Percentiles rank a stretch among this genome's conserved stretches.
phyloP scores from a whole-genome alignment of 306 rosid species.

The Vigna radiata region DNA sequence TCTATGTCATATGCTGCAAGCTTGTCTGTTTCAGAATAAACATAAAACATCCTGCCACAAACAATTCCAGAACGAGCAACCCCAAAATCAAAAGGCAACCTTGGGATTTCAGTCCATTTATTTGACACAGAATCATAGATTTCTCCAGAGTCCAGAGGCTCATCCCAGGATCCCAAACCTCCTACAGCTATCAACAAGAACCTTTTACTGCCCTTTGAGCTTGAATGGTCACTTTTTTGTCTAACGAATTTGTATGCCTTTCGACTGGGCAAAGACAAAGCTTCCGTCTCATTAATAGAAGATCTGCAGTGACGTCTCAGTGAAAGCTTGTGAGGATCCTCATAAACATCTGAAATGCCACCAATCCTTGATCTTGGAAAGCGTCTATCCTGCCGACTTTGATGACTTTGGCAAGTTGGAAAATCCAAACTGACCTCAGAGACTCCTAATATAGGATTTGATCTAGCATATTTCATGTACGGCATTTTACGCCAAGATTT shows the following conservation, averaged over 20 bases:
- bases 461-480: slow-evolving; percentile 89
- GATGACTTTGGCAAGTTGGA: slow-evolving; percentile 66
- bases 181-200: slow-evolving; percentile 88
- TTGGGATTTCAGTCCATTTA: slow-evolving; percentile 91
- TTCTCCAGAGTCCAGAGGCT: slow-evolving; percentile 94
- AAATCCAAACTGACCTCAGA: slow-evolving; percentile 74
- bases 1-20: slow-evolving; percentile 90
- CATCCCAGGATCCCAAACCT: slow-evolving; percentile 97
- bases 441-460: slow-evolving; percentile 85
- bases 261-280: slow-evolving; percentile 60
- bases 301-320: slow-evolving; percentile 79
- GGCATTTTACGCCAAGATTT: slow-evolving; percentile 92
- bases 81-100: slow-evolving; percentile 82
- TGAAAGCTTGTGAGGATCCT: slow-evolving; percentile 98
- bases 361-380: slow-evolving; percentile 72
- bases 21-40: slow-evolving; percentile 89
- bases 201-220: slow-evolving; percentile 66
- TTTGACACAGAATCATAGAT: slow-evolving; percentile 82
- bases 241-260: slow-evolving; percentile 75
- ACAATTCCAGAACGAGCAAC: slow-evolving; percentile 84
- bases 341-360: slow-evolving; percentile 90
- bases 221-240: slow-evolving; percentile 72
- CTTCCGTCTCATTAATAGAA: slow-evolving; percentile 63
- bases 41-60: slow-evolving; percentile 85
- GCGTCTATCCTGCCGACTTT: slow-evolving; percentile 83